Percentiles rank a stretch among this genome's conserved stretches.
phyloP scores from a whole-genome alignment of 2,329 filamentous ascomycete species.

The Alternaria sp. region DNA sequence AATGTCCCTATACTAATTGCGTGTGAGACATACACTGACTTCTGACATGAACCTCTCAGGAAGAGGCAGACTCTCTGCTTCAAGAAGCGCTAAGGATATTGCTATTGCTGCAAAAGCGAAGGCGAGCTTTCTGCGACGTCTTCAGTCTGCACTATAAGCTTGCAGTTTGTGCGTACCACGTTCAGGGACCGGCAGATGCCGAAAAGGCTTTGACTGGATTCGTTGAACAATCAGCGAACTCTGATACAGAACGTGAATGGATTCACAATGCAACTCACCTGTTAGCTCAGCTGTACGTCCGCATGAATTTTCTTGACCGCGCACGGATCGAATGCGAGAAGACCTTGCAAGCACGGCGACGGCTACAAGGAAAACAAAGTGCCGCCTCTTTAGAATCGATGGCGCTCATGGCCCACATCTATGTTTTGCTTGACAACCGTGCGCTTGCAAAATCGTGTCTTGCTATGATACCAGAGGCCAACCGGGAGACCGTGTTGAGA shows the following conservation, averaged over 20 bases:
- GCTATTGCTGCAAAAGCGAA: slow-evolving; percentile 28
- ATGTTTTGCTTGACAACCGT: slow-evolving; percentile 29
- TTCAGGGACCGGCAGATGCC: slow-evolving; percentile 25
- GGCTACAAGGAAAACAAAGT: slow-evolving; percentile 37
- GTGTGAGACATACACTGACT: no score
- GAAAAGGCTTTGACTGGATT: slow-evolving; percentile 33
- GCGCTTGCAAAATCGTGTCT: slow-evolving; percentile 34
- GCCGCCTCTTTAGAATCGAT: slow-evolving; percentile 36
- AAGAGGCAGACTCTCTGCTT: slow-evolving; percentile 37
- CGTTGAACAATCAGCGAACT: slow-evolving; percentile 22
- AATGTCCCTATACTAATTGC: no score
- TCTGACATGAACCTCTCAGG: no score
- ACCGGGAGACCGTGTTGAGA: slow-evolving; percentile 20
- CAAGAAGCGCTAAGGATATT: slow-evolving; percentile 38
- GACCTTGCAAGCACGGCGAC: slow-evolving; percentile 35
- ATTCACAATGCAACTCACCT: slow-evolving; percentile 35
- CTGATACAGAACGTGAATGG: slow-evolving; percentile 24
- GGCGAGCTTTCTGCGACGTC: slow-evolving; percentile 32
- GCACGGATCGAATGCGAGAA: slow-evolving; percentile 38
- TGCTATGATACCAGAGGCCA: slow-evolving; percentile 31
- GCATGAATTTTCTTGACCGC: slow-evolving; percentile 29
- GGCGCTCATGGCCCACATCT: slow-evolving; percentile 42
- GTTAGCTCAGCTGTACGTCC: slow-evolving; percentile 36
- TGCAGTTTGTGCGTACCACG: slow-evolving; percentile 39
- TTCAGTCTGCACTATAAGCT: slow-evolving; percentile 40